phyloP scores from a whole-genome alignment of 139 green algal species.

The Coelastrella sp. region DNA sequence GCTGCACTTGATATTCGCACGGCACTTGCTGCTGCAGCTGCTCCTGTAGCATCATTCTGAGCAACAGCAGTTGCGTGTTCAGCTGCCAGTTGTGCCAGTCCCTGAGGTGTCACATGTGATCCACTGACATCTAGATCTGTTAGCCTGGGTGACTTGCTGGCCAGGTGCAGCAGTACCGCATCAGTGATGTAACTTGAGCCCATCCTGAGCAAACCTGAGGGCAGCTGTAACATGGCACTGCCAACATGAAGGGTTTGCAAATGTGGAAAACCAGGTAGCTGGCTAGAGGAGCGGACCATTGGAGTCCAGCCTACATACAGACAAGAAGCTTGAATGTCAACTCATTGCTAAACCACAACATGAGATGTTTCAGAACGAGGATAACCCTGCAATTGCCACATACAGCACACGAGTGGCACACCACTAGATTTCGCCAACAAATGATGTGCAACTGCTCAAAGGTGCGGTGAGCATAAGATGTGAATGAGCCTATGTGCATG shows the following conservation, averaged over 20 bases:
- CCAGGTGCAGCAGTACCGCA: background rate
- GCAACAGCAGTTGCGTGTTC: background rate
- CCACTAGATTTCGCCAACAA: too few species aligned
- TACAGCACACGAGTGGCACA: too few species aligned
- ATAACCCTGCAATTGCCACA: too few species aligned
- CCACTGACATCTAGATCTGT: slow-evolving; percentile 21
- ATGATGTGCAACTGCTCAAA: too few species aligned
- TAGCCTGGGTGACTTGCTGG: background rate
- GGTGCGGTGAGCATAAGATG: too few species aligned
- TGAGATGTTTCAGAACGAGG: too few species aligned
- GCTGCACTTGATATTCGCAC: background rate
- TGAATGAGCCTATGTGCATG: too few species aligned
- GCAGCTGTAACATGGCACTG: slow-evolving; percentile 18
- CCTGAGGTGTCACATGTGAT: background rate
- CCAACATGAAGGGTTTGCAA: slow-evolving; percentile 30
- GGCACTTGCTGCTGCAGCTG: background rate
- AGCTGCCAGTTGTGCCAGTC: background rate
- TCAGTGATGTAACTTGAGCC: slow-evolving; percentile 6
- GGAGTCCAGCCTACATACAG: background rate
- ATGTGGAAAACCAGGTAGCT: background rate
- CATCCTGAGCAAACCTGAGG: background rate
- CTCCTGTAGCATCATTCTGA: background rate
- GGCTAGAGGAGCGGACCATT: too few species aligned
- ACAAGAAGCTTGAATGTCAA: background rate
- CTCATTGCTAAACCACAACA: too few species aligned